phyloP scores from a whole-genome alignment of 2,329 filamentous ascomycete genomes.

The Colletotrichum tamarilloi region DNA sequence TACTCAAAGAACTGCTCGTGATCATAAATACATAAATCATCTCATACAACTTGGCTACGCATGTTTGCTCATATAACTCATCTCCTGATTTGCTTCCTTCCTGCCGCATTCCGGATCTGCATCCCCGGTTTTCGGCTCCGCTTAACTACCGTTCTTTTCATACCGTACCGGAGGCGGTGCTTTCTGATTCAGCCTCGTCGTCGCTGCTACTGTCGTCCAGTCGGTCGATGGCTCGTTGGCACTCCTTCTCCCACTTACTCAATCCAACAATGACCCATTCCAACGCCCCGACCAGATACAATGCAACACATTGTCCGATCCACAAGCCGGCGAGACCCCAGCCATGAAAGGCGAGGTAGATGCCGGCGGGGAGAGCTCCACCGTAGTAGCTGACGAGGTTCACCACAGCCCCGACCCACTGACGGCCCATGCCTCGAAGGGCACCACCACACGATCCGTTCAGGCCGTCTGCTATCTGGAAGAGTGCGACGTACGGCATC shows the following conservation, averaged over 20 bases:
- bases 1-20: not conserved
- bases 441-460: constrained; percentile 88
- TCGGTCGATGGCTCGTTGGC: constrained; percentile 75
- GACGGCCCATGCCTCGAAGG: constrained; percentile 84
- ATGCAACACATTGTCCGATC: constrained; percentile 83
- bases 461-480: constrained; percentile 89
- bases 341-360: constrained; percentile 86
- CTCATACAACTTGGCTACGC: not conserved
- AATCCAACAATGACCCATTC: constrained; percentile 85
- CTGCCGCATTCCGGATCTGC: not conserved
- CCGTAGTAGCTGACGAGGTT: constrained; percentile 88
- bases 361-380: constrained; percentile 82
- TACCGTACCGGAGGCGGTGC: not conserved
- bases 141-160: not conserved
- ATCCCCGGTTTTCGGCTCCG: no score
- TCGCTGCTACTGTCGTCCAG: constrained; percentile 63
- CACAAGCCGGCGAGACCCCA: constrained; percentile 86
- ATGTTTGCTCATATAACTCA: not conserved
- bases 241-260: constrained; percentile 82
- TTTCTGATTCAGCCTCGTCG: not conserved
- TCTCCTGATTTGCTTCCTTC: not conserved
- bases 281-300: constrained; percentile 81
- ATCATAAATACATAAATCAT: not conserved
- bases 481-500: constrained; percentile 87
- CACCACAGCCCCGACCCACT: constrained; percentile 85